These are phyloP conservation scores for Wickerhamomyces mucosus DNA, from an alignment of 805 yeast genomes.

Conservation along the genomic window DNA sequence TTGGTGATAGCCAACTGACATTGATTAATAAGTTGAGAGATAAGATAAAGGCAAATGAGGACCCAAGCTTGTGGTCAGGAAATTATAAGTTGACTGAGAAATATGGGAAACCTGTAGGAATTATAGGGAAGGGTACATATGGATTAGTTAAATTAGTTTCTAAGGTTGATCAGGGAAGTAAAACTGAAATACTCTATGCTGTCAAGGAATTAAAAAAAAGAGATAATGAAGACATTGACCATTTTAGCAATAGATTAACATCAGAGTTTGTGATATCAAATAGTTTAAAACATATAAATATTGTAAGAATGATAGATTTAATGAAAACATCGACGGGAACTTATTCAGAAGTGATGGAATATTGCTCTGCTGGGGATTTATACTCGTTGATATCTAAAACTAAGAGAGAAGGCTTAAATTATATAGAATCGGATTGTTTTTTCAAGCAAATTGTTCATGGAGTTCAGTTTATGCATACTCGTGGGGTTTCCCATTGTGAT, in stretches of 20 bases:
- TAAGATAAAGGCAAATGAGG: slow-evolving; percentile 31
- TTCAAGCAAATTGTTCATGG: slow-evolving; percentile 82
- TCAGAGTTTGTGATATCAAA: slow-evolving; percentile 87
- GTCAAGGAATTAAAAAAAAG: slow-evolving; percentile 91
- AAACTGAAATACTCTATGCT: slow-evolving; percentile 83
- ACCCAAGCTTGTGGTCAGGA: slow-evolving; percentile 8
- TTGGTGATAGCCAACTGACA: slow-evolving; percentile 39
- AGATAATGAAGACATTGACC: slow-evolving; percentile 94
- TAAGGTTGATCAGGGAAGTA: slow-evolving; percentile 72
- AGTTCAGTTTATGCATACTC: slow-evolving; percentile 74
- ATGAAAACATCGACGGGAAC: slow-evolving; percentile 67
- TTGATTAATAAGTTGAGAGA: slow-evolving; percentile 38
- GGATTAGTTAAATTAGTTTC: slow-evolving; percentile 96
- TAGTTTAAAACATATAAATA: slow-evolving; percentile 65
- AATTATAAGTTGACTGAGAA: slow-evolving; percentile 31
- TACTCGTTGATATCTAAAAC: slow-evolving; percentile 48
- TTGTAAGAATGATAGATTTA: slow-evolving; percentile 69
- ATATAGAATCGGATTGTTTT: slow-evolving; percentile 76
- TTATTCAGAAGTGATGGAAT: slow-evolving; percentile 90
- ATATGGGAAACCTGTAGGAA: slow-evolving; percentile 43
- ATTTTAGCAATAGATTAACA: slow-evolving; percentile 84
- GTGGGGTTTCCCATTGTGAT: slow-evolving; percentile 93
- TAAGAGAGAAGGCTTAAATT: slow-evolving; percentile 43
- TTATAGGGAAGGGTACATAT: slow-evolving; percentile 92
- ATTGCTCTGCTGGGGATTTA: slow-evolving; percentile 80